Percentiles rank a stretch among this genome's conserved stretches.
phyloP scores from a whole-genome alignment of 2,329 filamentous ascomycete genomes.

The Rutstroemia sp. region DNA sequence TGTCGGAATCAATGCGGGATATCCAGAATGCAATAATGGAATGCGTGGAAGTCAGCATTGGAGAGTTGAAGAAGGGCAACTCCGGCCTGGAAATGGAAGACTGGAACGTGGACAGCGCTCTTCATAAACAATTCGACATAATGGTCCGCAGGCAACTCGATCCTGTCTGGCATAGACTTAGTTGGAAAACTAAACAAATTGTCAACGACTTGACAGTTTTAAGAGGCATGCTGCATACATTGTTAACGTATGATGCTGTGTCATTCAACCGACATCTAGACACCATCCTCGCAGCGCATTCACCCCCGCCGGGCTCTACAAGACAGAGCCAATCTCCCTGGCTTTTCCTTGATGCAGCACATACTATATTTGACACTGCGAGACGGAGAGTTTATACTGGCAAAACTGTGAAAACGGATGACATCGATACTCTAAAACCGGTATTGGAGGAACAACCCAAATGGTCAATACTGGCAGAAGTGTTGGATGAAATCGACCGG shows the following conservation, averaged over 20 bases:
- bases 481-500: slow-evolving; percentile 86
- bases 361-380: slow-evolving; percentile 88
- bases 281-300: slow-evolving; percentile 85
- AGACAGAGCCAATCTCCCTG: slow-evolving; percentile 88
- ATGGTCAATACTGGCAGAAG: slow-evolving; percentile 82
- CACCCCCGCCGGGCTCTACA: slow-evolving; percentile 79
- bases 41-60: slow-evolving; percentile 90
- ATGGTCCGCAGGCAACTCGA: slow-evolving; percentile 85
- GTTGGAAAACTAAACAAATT: slow-evolving; percentile 91
- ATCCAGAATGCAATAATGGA: slow-evolving; percentile 94
- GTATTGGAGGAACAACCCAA: slow-evolving; percentile 93
- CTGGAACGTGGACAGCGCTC: slow-evolving; percentile 89
- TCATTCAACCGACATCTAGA: slow-evolving; percentile 90
- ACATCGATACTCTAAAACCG: slow-evolving; percentile 50
- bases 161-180: slow-evolving; percentile 94
- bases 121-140: slow-evolving; percentile 87
- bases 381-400: slow-evolving; percentile 80
- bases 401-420: slow-evolving; percentile 36
- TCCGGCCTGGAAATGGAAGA: slow-evolving; percentile 89
- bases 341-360: slow-evolving; percentile 91
- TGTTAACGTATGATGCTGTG: slow-evolving; percentile 83
- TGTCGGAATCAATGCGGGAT: slow-evolving; percentile 88
- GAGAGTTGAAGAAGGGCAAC: slow-evolving; percentile 88
- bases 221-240: slow-evolving; percentile 69
- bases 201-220: slow-evolving; percentile 82